phyloP scores from a whole-genome alignment of 768 basidiomycete genomes.

The Trametopsis cervina region DNA sequence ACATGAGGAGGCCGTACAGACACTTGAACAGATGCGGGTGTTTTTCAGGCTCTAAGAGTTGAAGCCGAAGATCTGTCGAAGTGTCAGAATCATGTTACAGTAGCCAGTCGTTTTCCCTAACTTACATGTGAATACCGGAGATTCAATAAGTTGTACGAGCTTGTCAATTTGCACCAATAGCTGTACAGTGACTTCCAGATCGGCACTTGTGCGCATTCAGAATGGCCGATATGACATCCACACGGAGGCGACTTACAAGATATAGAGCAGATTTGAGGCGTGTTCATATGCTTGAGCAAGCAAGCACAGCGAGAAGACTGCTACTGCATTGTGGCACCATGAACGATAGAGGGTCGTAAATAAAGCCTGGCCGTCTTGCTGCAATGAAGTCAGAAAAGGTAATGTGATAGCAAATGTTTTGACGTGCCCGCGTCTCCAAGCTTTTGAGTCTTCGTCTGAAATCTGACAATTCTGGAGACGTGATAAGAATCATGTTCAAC shows the following conservation, averaged over 20 bases:
- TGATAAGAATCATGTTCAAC: slow-evolving; percentile 92
- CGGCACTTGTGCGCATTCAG: slow-evolving; percentile 52
- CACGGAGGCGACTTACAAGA: slow-evolving; percentile 57
- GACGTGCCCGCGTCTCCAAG: slow-evolving; percentile 79
- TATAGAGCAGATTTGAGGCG: slow-evolving; percentile 90
- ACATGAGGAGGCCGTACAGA: slow-evolving; percentile 93
- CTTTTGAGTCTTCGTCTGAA: slow-evolving; percentile 91
- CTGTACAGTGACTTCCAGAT: slow-evolving; percentile 92
- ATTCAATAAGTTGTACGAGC: slow-evolving; percentile 95
- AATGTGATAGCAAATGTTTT: not conserved
- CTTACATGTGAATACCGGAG: slow-evolving; percentile 95
- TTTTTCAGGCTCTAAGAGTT: slow-evolving; percentile 94
- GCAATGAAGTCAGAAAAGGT: not conserved
- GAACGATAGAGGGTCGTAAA: slow-evolving; percentile 93
- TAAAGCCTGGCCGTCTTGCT: slow-evolving; percentile 94
- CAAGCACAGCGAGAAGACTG: slow-evolving; percentile 92
- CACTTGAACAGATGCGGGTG: slow-evolving; percentile 97
- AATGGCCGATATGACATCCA: not conserved
- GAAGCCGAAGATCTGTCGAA: slow-evolving; percentile 69
- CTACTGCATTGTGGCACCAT: slow-evolving; percentile 98
- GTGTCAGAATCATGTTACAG: slow-evolving; percentile 3
- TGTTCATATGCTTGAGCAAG: slow-evolving; percentile 99
- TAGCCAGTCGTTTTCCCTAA: not conserved
- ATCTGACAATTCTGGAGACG: slow-evolving; percentile 91
- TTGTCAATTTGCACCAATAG: slow-evolving; percentile 96